Conservation (phyloP, 2,329 filamentous ascomycete species). For the Penicillium polonicum region DNA sequence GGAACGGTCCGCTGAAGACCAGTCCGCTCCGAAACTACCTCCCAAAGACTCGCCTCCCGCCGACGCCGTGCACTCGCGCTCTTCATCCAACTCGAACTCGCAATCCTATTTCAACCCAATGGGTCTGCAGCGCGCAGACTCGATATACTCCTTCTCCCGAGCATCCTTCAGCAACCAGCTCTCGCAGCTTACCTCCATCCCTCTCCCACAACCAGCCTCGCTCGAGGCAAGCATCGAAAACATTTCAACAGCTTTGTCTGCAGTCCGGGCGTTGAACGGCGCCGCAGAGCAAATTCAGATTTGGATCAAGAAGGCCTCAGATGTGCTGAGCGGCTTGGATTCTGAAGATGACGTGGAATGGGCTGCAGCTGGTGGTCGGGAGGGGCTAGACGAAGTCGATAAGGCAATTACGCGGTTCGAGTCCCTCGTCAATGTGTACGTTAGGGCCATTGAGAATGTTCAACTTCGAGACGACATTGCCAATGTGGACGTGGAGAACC, state of each 20-base stretch:
- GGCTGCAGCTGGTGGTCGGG: constrained; percentile 77
- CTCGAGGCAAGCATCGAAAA: constrained; percentile 79
- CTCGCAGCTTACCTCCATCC: constrained; percentile 84
- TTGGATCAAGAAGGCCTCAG: constrained; percentile 90
- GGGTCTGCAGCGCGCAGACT: constrained; percentile 66
- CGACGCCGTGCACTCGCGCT: constrained; percentile 17
- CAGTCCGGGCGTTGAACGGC: constrained; percentile 76
- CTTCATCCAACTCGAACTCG: constrained; percentile 35
- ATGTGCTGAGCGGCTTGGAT: constrained; percentile 84
- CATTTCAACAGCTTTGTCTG: constrained; percentile 81
- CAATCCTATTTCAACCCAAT: constrained; percentile 47
- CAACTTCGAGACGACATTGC: constrained; percentile 76
- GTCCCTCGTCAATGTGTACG: constrained; percentile 85
- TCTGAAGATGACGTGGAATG: constrained; percentile 97
- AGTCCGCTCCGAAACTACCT: constrained; percentile 32
- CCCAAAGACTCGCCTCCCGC: constrained; percentile 37
- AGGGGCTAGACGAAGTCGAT: constrained; percentile 57
- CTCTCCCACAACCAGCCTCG: constrained; percentile 79
- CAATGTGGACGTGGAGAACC: constrained; percentile 66
- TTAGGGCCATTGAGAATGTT: constrained; percentile 88
- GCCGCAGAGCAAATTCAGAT: constrained; percentile 88
- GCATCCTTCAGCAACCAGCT: constrained; percentile 92
- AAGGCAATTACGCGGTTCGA: constrained; percentile 79
- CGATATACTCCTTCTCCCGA: constrained; percentile 89
- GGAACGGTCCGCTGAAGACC: constrained; percentile 25